Percentiles rank a stretch among this genome's conserved stretches.
phyloP scores from a whole-genome alignment of 192 early-diverging fungal genomes.

The Coemansia sp. region DNA sequence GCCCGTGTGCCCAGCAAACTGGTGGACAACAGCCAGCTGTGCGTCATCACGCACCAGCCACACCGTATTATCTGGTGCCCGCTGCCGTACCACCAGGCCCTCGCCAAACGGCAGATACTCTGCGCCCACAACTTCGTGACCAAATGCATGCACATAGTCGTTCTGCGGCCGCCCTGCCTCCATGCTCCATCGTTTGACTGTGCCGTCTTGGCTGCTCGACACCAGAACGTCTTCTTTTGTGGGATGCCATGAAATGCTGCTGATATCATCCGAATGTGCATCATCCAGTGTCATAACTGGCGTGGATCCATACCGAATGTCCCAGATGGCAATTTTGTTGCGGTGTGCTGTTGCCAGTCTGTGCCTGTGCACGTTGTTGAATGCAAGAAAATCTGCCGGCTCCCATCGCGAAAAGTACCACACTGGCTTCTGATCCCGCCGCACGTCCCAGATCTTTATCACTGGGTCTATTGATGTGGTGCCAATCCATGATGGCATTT shows the following conservation, averaged over 20 bases:
- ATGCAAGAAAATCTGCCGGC: conserved; percentile 34
- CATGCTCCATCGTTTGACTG: conserved; percentile 34
- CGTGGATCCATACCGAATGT: conserved; percentile 41
- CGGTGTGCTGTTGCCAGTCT: conserved; percentile 46
- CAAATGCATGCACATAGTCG: conserved; percentile 21
- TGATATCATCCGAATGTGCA: conserved; percentile 40
- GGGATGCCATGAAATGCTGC: conserved; percentile 46
- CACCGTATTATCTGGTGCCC: conserved; percentile 15
- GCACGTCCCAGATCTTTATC: conserved; percentile 50
- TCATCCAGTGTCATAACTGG: conserved; percentile 33
- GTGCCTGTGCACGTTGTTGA: conserved; percentile 33
- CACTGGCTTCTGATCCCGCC: conserved; percentile 43
- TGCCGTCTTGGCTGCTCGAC: conserved; percentile 34
- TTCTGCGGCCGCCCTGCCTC: conserved; percentile 12
- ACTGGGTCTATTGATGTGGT: conserved; percentile 47
- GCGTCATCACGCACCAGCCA: conserved; percentile 21
- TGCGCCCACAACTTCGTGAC: conserved; percentile 28
- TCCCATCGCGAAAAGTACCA: conserved; percentile 52
- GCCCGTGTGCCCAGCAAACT: conserved; percentile 37
- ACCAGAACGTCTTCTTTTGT: conserved; percentile 16
- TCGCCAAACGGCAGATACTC: conserved; percentile 43
- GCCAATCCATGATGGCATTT: conserved; percentile 41
- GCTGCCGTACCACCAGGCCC: conserved; percentile 29
- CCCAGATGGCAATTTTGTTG: conserved; percentile 47
- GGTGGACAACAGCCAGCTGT: conserved; percentile 18